These are phyloP conservation scores for Pistacia integerrima DNA, from an alignment of 345 rosid genomes.

Conservation along the genomic window DNA sequence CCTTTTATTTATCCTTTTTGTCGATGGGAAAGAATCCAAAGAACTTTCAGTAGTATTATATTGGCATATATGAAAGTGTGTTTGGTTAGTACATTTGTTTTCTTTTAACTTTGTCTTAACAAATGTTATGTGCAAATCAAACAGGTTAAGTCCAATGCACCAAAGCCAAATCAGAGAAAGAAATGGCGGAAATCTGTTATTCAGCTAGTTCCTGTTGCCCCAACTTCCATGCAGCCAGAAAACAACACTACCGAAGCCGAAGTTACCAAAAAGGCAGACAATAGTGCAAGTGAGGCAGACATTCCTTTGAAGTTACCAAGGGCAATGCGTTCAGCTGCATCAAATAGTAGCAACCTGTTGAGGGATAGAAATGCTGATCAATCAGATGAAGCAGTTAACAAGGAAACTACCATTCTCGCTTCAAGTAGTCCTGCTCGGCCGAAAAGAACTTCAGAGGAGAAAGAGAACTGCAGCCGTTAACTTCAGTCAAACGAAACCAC, in stretches of 20 bases:
- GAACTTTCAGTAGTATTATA: background rate
- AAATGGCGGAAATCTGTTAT: slow-evolving; percentile 69
- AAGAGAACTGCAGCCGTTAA: slow-evolving; percentile 64
- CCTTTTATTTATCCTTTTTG: background rate
- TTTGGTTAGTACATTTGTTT: background rate
- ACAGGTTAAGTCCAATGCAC: slow-evolving; percentile 72
- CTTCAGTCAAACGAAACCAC: background rate
- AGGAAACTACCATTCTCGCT: slow-evolving; percentile 41
- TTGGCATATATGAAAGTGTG: background rate
- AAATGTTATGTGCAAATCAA: background rate
- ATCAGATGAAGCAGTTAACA: slow-evolving; percentile 39
- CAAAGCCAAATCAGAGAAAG: slow-evolving; percentile 73
- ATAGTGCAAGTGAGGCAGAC: slow-evolving; percentile 37
- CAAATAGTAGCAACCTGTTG: slow-evolving; percentile 60
- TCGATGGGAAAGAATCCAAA: background rate
- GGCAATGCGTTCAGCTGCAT: slow-evolving; percentile 68
- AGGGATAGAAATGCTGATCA: slow-evolving; percentile 78
- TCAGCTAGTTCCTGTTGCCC: slow-evolving; percentile 73
- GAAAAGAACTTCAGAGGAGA: slow-evolving; percentile 60
- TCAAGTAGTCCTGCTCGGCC: slow-evolving; percentile 47
- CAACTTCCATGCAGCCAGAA: slow-evolving; percentile 46
- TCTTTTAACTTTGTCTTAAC: background rate
- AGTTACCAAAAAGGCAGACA: slow-evolving; percentile 28
- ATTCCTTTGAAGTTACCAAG: slow-evolving; percentile 70
- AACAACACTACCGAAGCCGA: slow-evolving; percentile 23